Conservation (phyloP, 139 green algal genomes). For the Chlamydomonas sphaeroides region DNA sequence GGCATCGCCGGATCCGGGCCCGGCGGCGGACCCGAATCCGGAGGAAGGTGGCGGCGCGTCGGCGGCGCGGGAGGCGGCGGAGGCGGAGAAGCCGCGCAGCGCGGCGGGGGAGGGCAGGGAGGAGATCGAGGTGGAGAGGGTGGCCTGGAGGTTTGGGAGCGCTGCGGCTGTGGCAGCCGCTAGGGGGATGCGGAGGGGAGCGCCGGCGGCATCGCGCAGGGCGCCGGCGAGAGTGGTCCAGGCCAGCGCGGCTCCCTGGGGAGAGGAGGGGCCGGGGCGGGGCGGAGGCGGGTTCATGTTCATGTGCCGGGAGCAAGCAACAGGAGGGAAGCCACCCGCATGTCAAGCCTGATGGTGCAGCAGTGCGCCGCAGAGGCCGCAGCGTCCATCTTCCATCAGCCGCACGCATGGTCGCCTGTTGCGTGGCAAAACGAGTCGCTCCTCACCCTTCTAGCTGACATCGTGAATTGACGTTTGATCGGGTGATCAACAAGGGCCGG, state of each 20-base stretch:
- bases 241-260: slow-evolving; percentile 1
- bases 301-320: too few species aligned
- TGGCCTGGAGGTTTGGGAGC: neutral
- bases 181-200: neutral
- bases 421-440: too few species aligned
- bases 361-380: too few species aligned
- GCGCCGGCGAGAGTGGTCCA: neutral
- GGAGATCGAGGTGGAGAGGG: too few species aligned
- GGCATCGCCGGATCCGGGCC: neutral
- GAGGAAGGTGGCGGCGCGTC: neutral
- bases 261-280: too few species aligned
- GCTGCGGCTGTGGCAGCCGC: neutral
- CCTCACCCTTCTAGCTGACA: neutral
- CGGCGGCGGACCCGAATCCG: neutral
- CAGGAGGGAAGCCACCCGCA: too few species aligned
- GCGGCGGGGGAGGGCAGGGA: neutral
- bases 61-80: neutral
- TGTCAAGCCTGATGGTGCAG: too few species aligned
- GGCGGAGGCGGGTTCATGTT: too few species aligned
- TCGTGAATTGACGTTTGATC: neutral
- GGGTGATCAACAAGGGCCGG: too few species aligned
- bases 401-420: too few species aligned
- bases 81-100: neutral
- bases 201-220: neutral
- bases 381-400: too few species aligned